Percentiles rank a stretch among this genome's conserved stretches.
These are phyloP conservation scores for Stephania yunnanensis DNA, from an alignment of 164 flowering plant species.

Conservation along the genomic window DNA sequence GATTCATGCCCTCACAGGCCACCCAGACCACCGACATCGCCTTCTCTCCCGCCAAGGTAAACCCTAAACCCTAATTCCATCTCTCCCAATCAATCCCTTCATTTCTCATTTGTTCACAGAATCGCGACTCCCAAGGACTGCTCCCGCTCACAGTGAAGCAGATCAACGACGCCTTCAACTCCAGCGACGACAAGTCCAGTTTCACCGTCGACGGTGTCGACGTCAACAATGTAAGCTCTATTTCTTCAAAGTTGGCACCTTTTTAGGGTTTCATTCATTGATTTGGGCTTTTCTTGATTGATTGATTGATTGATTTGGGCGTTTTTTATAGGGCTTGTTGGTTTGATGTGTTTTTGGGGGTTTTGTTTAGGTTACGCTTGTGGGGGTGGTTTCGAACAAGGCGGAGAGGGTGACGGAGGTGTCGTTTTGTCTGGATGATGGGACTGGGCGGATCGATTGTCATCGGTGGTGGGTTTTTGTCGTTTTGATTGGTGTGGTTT, in stretches of 20 bases:
- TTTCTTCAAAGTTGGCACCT: too few relatives aligned
- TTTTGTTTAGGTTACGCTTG: slow-evolving; percentile 48
- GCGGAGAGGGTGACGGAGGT: slow-evolving; percentile 65
- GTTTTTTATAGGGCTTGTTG: neutral
- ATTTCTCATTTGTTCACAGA: slow-evolving; percentile 31
- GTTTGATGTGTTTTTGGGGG: neutral
- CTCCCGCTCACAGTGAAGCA: slow-evolving; percentile 87
- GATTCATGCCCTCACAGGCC: slow-evolving; percentile 88
- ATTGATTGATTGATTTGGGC: neutral
- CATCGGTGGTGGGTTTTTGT: slow-evolving; percentile 50
- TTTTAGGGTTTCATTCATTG: neutral
- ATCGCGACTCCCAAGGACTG: slow-evolving; percentile 56
- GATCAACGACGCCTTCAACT: slow-evolving; percentile 38
- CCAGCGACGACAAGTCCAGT: slow-evolving; percentile 52
- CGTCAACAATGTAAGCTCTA: slow-evolving; percentile 37
- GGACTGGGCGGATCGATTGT: slow-evolving; percentile 79
- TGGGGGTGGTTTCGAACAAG: slow-evolving; percentile 61
- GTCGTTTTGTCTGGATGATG: slow-evolving; percentile 71
- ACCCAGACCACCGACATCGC: slow-evolving; percentile 49
- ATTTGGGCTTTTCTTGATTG: too few relatives aligned
- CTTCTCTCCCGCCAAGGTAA: slow-evolving; percentile 53
- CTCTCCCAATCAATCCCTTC: neutral
- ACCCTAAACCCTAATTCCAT: neutral
- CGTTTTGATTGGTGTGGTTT: neutral
- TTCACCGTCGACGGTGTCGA: slow-evolving; percentile 68